Percentiles rank a stretch among this genome's conserved stretches.
Evolutionary conservation across 208 protist genomes (phyloP).

Genomic region (Crithidia sp.): DNA sequence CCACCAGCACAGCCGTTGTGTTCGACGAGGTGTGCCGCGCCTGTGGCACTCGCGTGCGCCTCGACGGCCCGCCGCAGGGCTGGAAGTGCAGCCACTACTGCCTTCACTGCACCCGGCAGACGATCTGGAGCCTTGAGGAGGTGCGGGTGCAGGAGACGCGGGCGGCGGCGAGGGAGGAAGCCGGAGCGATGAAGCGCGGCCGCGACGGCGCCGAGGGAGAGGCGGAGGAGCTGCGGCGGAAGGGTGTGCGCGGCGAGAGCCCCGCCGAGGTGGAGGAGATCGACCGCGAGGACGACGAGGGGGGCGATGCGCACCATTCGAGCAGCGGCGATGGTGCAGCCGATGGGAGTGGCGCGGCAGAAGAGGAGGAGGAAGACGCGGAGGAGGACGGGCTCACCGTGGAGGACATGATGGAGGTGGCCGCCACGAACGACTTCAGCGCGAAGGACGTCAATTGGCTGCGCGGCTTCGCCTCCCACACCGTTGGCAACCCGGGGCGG

Average conservation of each 20-base stretch:
- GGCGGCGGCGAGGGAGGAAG: constrained; percentile 6
- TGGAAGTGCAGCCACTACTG: constrained; percentile 85
- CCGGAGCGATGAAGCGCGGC: constrained; percentile 11
- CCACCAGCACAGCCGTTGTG: neutral
- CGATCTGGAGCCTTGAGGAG: constrained; percentile 76
- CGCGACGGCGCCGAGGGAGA: constrained; percentile 12
- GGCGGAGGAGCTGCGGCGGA: neutral
- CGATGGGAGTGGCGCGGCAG: neutral
- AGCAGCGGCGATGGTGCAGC: neutral
- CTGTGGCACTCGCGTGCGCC: constrained; percentile 47
- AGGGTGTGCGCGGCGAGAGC: neutral
- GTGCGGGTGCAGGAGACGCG: constrained; percentile 11
- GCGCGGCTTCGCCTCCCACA: constrained; percentile 55
- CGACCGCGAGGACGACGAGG: constrained; percentile 22
- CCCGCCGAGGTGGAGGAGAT: constrained; percentile 28
- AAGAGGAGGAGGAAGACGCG: constrained; percentile 6
- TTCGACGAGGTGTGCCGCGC: constrained; percentile 75
- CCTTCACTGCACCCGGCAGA: constrained; percentile 58
- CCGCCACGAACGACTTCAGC: constrained; percentile 75
- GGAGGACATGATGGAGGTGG: constrained; percentile 83
- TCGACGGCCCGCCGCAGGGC: constrained; percentile 52
- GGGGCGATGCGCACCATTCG: neutral
- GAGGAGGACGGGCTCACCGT: constrained; percentile 64
- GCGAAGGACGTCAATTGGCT: constrained; percentile 77
- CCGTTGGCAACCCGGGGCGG: constrained; percentile 25